phyloP scores from a whole-genome alignment of 2,329 filamentous ascomycete species.

The Akanthomyces muscarius region DNA sequence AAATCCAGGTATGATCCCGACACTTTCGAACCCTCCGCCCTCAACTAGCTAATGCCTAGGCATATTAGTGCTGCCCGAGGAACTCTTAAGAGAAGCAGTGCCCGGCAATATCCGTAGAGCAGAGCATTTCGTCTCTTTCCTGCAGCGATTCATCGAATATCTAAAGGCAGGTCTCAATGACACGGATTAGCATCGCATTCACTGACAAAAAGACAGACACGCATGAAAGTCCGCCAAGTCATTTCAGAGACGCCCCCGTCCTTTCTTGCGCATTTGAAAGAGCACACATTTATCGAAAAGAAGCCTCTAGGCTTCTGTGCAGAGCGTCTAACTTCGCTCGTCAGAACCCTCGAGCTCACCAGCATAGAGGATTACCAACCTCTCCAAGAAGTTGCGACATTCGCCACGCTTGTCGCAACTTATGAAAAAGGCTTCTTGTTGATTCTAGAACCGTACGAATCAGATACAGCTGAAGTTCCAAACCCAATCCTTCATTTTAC shows the following conservation, averaged over 20 bases:
- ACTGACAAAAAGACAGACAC: constrained; percentile 52
- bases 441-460: constrained; percentile 96
- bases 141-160: constrained; percentile 97
- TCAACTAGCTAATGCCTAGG: constrained; percentile 20
- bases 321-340: constrained; percentile 88
- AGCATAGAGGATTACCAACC: constrained; percentile 98
- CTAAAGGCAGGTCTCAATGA: constrained; percentile 54
- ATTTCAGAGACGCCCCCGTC: constrained; percentile 96
- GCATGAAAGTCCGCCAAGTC: constrained; percentile 97
- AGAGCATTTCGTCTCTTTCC: constrained; percentile 91
- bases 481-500: constrained; percentile 98
- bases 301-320: constrained; percentile 94
- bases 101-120: constrained; percentile 94
- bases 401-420: constrained; percentile 91
- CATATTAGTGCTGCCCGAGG: constrained; percentile 74
- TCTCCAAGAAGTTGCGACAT: constrained; percentile 94
- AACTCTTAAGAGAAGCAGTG: constrained; percentile 90
- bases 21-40: background rate
- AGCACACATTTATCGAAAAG: constrained; percentile 95
- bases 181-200: background rate
- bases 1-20: constrained; percentile 59
- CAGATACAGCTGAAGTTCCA: constrained; percentile 88
- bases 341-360: constrained; percentile 89
- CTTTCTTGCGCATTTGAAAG: constrained; percentile 87
- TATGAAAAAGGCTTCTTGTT: constrained; percentile 96